Base-by-base conservation (phyloP, 768 basidiomycete species). In the Kondoa malvinella region DNA sequence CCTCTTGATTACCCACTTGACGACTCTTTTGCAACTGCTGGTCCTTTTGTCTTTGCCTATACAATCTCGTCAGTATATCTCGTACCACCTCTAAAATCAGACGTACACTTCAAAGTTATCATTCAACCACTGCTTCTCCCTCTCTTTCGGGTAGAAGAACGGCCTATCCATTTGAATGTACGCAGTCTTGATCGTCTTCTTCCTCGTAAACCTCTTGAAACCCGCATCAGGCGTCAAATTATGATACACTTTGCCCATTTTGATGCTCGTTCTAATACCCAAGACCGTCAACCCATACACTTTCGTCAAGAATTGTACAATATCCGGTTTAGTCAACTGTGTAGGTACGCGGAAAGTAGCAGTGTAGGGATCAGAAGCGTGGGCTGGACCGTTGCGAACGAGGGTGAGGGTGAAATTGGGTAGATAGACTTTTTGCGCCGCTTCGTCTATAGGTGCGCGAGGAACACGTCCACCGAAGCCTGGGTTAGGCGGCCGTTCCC, bases 91-190 rank as follows among this genome's bases (percentile, higher is more conserved):
- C 4, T 25, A 59, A 66, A 50, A n/a, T n/a, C 2, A 58, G 56
- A 68, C 73, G 59, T 68, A 70, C 65, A 70, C 65, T 65, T 72
- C 72, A 57, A 74, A 74, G 69, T 74, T 70, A 60, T 72, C 72
- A 67, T 73, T 71, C 34, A 71, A 68, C 72, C 72, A 74, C 25
- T 60, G 67, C 14, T 71, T 66, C 15, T 66, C 50, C 17, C 68
- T 66, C 34, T 68, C 69, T 34, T 74, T 66, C 3, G 74, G 74
- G 70, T 71, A 74, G 72, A 72, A 74, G 69, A 74, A 74, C 59
- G 74, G 74, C 34, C 72, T 70, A 12, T 64, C 69, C 65, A 74
- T 65, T 14, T 70, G 69, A 0, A 74, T 72, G 33, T 72, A 31
- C 4, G 73, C 74, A 68, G 73, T 74, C 58, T 74, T 74, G 69